Base-by-base conservation (phyloP, 2,329 filamentous ascomycete species). In the Colletotrichum falcatum region DNA sequence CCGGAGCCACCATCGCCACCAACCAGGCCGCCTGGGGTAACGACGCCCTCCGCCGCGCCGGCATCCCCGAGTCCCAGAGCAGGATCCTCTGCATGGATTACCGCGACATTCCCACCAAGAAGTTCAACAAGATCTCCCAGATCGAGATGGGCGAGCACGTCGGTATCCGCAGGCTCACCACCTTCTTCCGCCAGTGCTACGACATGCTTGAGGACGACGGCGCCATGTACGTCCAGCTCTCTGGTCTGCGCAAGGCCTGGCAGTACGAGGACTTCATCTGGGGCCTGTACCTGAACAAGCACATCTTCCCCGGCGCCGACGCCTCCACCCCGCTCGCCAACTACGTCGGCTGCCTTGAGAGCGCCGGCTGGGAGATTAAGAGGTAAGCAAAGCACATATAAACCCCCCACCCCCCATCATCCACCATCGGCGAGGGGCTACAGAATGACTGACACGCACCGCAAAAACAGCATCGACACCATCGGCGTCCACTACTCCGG, bases 281-380 rank as follows among this genome's bases (percentile, higher is more conserved):
- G 96, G 96, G 96, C 80, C 88, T 98, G 56, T 98, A 98, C 89
- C 97, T 98, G 94, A 98, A 98, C 91, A 98, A 97, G 86, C 97
- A 98, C 83, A 88, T 98, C 81, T 98, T 98, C 89, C 96, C 95
- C 42, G 96, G 96, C 80, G 96, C 96, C 61, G 96, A 98, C 80
- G 96, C 96, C 62, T 97, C 94, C 53, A 97, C 94, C 69, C 96
- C 96, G 61, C 90, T 99, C 59, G 94, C 94, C 75, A 96, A 91
- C 83, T 94, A 96, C 77, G 86, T 97, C 76, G 90, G 94, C 81
- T 90, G 90, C 79, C 89, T 98, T 26, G 96, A 99, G 85, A 91
- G 88, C 67, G 92, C 93, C 73, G 94, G 94, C 46, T 76, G 94
- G 77, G 96, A 98, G 83, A 85, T 98, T 81, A 98, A 98, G 91